Conservation (phyloP, 306 rosid genomes). For the Urtica urens region DNA sequence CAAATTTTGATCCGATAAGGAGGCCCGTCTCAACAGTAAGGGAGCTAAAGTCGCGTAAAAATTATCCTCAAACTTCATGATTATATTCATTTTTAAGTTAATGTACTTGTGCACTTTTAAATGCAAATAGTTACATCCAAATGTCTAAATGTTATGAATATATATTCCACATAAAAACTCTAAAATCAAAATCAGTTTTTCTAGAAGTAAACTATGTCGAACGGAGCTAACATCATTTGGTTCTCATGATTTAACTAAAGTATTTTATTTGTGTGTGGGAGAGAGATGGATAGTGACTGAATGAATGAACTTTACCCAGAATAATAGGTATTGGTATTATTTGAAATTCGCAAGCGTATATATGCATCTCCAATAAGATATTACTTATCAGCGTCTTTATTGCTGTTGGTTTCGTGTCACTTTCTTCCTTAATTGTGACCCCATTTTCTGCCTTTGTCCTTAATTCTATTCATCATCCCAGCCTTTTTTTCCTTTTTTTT, state of each 20-base stretch:
- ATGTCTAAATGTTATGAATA: background rate
- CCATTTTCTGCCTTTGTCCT: background rate
- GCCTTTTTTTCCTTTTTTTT: background rate
- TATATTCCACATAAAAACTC: background rate
- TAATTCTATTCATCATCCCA: background rate
- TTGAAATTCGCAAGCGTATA: conserved; percentile 5
- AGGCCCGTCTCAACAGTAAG: too few species aligned
- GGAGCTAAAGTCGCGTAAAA: too few species aligned
- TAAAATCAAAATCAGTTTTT: background rate
- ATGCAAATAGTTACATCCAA: background rate
- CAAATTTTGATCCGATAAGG: too few species aligned
- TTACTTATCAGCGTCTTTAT: conserved; percentile 38
- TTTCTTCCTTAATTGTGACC: conserved; percentile 22
- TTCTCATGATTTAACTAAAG: background rate
- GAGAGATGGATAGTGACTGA: background rate
- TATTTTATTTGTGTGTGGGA: background rate
- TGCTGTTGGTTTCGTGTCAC: conserved; percentile 46
- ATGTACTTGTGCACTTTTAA: background rate
- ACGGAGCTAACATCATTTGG: background rate
- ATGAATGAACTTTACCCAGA: background rate
- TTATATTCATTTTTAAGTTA: background rate
- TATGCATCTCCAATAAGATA: conserved; percentile 19
- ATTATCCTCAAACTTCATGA: background rate
- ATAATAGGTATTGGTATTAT: background rate
- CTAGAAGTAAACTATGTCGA: background rate